Conservation (phyloP, 169 alveolate genomes). For the Toxoplasma gondii region DNA sequence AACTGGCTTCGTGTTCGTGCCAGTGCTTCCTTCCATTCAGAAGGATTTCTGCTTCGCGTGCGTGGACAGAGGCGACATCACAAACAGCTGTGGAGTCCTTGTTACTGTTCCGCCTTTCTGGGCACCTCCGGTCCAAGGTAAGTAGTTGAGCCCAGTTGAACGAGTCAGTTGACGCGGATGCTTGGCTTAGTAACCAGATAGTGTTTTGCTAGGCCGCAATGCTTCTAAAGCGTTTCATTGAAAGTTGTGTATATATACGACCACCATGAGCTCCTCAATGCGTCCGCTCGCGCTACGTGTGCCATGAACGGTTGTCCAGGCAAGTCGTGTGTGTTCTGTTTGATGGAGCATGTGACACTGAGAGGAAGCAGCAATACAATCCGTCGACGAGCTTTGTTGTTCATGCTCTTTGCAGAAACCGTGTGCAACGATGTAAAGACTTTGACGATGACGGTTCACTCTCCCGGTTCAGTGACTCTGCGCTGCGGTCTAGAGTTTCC, state of each 20-base stretch:
- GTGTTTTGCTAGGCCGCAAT: too few species aligned
- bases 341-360: too few species aligned
- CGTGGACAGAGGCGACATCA: background rate
- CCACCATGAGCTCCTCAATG: too few species aligned
- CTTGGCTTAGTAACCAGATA: background rate
- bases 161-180: background rate
- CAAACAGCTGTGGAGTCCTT: slow-evolving; percentile 1
- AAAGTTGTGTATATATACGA: too few species aligned
- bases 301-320: too few species aligned
- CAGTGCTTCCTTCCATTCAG: background rate
- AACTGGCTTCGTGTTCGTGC: background rate
- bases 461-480: background rate
- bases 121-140: slow-evolving; percentile 1
- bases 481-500: slow-evolving; percentile 9
- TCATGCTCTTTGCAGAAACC: background rate
- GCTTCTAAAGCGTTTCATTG: too few species aligned
- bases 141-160: background rate
- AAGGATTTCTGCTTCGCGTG: slow-evolving; percentile 14
- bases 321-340: too few species aligned
- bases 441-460: background rate
- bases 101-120: background rate
- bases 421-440: background rate
- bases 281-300: too few species aligned
- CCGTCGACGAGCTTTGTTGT: too few species aligned
- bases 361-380: too few species aligned